Evolutionary conservation across 805 yeast genomes (phyloP), one percentile per base, ranked within the genome.

Genomic region (Cyberlindnera amylophila): DNA sequence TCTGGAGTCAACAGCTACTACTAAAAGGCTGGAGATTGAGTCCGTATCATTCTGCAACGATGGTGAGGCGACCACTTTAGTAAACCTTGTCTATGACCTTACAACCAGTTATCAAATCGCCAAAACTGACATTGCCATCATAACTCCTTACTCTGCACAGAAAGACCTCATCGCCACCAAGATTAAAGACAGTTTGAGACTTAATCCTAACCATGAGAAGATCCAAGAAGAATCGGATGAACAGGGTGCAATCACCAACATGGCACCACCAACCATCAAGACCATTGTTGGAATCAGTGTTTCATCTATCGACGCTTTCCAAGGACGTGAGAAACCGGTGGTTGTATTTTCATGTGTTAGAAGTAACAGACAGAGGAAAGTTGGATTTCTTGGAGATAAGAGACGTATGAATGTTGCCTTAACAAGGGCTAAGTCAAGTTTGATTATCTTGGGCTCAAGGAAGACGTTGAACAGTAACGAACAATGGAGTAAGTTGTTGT

Each of bases 231-330:
- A 75, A 40, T 66, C 73, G 17, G 89, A 82, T 54, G 75, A 80
- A 41, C 86, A 81, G 39, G 44, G 52, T 0, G 28, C 41, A 21
- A 38, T 43, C 15, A 36, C 29, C 30, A 37, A 42, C 30, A 4
- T 8, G 4, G 41, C 41, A 24, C 44, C 44, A 13, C 31, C 46
- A 4, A 47, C 46, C 6, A 39, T 46, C 35, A 64, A 65, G 42
- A 63, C 62, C 27, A 53, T 74, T 32, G 66, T 71, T 21, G 74
- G 71, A 4, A 58, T 74, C 13, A 66, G 72, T 63, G 64, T 77
- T 51, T 70, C 75, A n/a, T 62, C 87, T 0, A 81, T 87, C n/a
- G 96, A 87, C 60, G 91, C 95, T 1, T 87, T 86, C 66, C 96
- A 86, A 63, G 96, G 96, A 18, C 71, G 93, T 50, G 96, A 86